Evolutionary conservation across 1,284 basidiomycete species (phyloP).

Genomic region (Malassezia psittaci): DNA sequence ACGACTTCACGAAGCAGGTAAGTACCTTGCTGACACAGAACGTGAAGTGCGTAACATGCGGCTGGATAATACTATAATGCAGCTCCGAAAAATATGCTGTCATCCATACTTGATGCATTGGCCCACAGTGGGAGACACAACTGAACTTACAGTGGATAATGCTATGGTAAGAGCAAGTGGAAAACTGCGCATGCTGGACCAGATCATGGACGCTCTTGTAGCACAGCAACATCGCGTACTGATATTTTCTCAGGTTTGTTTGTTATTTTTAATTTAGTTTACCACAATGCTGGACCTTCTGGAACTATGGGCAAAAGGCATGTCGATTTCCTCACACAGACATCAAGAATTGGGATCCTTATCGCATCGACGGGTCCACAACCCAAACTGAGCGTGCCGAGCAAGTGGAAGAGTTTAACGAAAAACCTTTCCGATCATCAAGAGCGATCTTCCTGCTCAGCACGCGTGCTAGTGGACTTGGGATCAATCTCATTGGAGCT

Average conservation of each 20-base stretch:
- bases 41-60: conserved; percentile 55
- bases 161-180: conserved; percentile 75
- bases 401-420: conserved; percentile 76
- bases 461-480: conserved; percentile 78
- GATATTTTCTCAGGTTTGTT: conserved; percentile 67
- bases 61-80: conserved; percentile 87
- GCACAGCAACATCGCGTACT: conserved; percentile 74
- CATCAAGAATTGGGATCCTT: conserved; percentile 68
- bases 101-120: conserved; percentile 89
- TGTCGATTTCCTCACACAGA: conserved; percentile 7
- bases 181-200: conserved; percentile 91
- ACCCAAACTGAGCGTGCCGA: conserved; percentile 65
- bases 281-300: conserved; percentile 92
- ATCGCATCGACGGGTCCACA: conserved; percentile 81
- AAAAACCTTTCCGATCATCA: conserved; percentile 24
- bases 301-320: conserved; percentile 49
- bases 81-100: conserved; percentile 64
- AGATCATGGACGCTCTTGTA: conserved; percentile 76
- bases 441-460: conserved; percentile 72
- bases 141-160: conserved; percentile 50
- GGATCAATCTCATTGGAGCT: conserved; percentile 78
- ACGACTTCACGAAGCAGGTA: not conserved
- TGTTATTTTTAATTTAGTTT: conserved; percentile 48
- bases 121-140: conserved; percentile 61
- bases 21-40: not conserved